Percentiles rank a stretch among this genome's conserved stretches.
These are phyloP conservation scores for Papilionanthe hybrid DNA, from an alignment of 116 monocot genomes.

Conservation along the genomic window DNA sequence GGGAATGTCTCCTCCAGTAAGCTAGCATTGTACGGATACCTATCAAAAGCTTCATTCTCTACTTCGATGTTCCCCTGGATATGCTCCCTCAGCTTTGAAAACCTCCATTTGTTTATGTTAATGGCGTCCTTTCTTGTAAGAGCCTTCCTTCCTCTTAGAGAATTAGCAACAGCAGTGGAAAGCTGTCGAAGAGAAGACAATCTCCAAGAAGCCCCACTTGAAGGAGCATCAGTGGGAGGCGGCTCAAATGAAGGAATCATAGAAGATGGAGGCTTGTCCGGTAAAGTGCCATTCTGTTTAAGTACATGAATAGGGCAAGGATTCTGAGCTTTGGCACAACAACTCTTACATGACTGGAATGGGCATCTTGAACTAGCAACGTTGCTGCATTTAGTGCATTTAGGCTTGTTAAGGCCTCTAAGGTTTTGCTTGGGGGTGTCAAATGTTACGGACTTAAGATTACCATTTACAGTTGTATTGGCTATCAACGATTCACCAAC, in stretches of 20 bases:
- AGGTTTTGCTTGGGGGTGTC: constrained; percentile 38
- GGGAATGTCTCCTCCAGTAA: constrained; percentile 62
- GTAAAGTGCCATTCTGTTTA: constrained; percentile 37
- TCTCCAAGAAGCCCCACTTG: constrained; percentile 57
- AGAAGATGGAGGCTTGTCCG: constrained; percentile 55
- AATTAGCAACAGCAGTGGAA: constrained; percentile 45
- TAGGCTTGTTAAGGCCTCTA: constrained; percentile 57
- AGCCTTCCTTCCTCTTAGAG: constrained; percentile 54
- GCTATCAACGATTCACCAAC: constrained; percentile 17
- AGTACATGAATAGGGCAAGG: constrained; percentile 84
- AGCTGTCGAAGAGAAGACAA: constrained; percentile 70
- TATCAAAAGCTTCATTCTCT: constrained; percentile 83
- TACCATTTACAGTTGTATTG: constrained; percentile 24
- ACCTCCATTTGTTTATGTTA: constrained; percentile 79
- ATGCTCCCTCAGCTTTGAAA: constrained; percentile 65
- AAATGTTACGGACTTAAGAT: constrained; percentile 15
- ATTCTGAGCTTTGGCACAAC: constrained; percentile 89
- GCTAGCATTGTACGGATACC: constrained; percentile 59
- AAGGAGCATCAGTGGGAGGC: constrained; percentile 36
- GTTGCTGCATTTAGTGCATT: constrained; percentile 52
- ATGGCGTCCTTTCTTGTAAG: constrained; percentile 70
- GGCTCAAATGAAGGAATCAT: constrained; percentile 46
- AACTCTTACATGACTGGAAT: constrained; percentile 89
- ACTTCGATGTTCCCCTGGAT: constrained; percentile 56
- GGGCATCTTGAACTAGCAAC: constrained; percentile 74